These are phyloP conservation scores for Symbiotaphrina buchneri DNA, from an alignment of 495 filamentous ascomycete species.

Conservation along the genomic window DNA sequence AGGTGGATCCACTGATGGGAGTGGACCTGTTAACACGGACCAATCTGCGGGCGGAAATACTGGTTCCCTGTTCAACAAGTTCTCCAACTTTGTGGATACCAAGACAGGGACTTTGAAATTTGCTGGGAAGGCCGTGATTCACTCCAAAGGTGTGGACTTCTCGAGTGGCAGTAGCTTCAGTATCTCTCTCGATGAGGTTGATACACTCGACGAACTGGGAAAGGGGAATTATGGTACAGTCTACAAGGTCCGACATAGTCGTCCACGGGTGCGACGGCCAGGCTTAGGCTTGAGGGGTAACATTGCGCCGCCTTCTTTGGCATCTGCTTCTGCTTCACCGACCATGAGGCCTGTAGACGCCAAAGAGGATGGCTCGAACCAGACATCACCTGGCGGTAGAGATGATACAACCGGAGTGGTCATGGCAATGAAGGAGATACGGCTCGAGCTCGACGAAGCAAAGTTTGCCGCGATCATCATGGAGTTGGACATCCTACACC, in stretches of 20 bases:
- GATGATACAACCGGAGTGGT: conserved; percentile 33
- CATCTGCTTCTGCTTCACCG: conserved; percentile 5
- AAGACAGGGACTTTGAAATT: conserved; percentile 83
- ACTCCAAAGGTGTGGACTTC: conserved; percentile 77
- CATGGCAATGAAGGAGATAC: conserved; percentile 99
- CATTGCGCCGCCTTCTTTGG: conserved; percentile 15
- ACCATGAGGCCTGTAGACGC: neutral
- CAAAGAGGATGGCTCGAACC: conserved; percentile 1
- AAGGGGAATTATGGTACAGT: conserved; percentile 99
- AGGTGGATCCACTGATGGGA: neutral
- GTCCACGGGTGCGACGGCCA: conserved; percentile 54
- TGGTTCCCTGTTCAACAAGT: conserved; percentile 67
- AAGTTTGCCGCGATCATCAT: conserved; percentile 97
- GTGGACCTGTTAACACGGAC: too few species aligned
- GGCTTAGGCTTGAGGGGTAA: conserved; percentile 54
- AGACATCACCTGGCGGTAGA: conserved; percentile 9
- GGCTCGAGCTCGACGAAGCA: conserved; percentile 86
- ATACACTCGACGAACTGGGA: conserved; percentile 82
- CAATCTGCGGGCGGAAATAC: conserved; percentile 4
- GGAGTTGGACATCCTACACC: conserved; percentile 90
- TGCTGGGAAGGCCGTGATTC: conserved; percentile 77
- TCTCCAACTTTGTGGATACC: conserved; percentile 76
- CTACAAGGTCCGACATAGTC: conserved; percentile 79
- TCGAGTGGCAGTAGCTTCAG: conserved; percentile 71
- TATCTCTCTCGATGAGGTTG: conserved; percentile 90